A percentile compares a stretch with the other conserved stretches of the same genome.
phyloP scores from a whole-genome alignment of 345 rosid species.

The Lagerstroemia speciosa region DNA sequence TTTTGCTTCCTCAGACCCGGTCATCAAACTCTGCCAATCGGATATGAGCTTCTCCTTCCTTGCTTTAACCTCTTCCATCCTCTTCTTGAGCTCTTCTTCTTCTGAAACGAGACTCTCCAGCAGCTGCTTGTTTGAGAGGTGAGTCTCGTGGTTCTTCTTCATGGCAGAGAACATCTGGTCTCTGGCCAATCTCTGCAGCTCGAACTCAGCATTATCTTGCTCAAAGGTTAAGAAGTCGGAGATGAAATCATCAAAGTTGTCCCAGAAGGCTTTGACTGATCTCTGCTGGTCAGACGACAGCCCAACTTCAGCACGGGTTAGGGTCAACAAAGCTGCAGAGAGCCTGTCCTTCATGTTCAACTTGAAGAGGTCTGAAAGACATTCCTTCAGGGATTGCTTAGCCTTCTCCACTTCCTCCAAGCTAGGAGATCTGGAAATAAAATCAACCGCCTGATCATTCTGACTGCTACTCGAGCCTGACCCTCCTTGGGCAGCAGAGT shows the following conservation, averaged over 20 bases:
- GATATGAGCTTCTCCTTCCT: conserved; percentile 8
- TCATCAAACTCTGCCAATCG: conserved; percentile 10
- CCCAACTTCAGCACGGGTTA: conserved; percentile 7
- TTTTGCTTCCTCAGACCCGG: conserved; percentile 5
- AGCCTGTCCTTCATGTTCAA: conserved; percentile 16
- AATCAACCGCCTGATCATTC: neutral
- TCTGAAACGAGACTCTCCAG: neutral
- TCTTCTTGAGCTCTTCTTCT: conserved; percentile 9
- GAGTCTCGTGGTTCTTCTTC: conserved; percentile 13
- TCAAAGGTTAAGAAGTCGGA: conserved; percentile 9
- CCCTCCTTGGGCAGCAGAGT: conserved; percentile 3
- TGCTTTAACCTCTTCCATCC: conserved; percentile 2
- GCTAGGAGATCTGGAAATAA: neutral
- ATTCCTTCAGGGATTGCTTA: conserved; percentile 15
- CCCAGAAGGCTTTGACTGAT: conserved; percentile 10
- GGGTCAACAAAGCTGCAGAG: conserved; percentile 9
- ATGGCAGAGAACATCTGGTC: conserved; percentile 10
- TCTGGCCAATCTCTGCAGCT: conserved; percentile 10
- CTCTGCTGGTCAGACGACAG: conserved; percentile 2
- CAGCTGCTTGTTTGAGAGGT: conserved; percentile 1
- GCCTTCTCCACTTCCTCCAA: conserved; percentile 15
- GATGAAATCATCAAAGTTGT: conserved; percentile 9
- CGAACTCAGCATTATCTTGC: conserved; percentile 12
- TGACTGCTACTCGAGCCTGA: neutral
- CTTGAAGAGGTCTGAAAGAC: conserved; percentile 16